Evolutionary conservation across 345 rosid species (phyloP), one percentile per base, ranked within the genome.

Genomic region (Brassica carinata): DNA sequence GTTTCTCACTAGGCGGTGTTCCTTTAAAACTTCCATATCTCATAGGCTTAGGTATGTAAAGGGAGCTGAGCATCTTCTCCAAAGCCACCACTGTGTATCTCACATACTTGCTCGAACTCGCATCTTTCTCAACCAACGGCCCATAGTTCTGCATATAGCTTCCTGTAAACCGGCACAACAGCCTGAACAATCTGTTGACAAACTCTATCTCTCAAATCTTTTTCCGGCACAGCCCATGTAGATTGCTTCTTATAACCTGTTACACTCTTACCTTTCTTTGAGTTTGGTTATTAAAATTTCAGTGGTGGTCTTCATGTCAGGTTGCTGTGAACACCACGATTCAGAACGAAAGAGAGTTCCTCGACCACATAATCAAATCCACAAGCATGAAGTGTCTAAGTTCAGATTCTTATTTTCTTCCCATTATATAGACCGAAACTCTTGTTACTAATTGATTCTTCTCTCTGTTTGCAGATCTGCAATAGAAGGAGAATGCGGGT

Each of bases 81-180:
- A 96, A 81, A 73, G 86, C 84, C 79, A 90, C 92, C 83, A 91
- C 95, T 0, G 99, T 85, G 83, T 96, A 96, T 75, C 88, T 90
- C 23, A 97, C 94, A 69, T 93, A 93, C 86, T 96, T 94, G 74
- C 92, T 85, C 8, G 97, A 88, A 79, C 96, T 91, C 61, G 89
- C 88, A 23, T 92, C 98, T 83, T 88, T 92, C 85, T 94, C 97
- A 69, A 96, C 98, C 84, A 96, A 73, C 3, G 99, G 97, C 64
- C 99, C 98, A 69, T 94, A 96, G 81, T 89, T 94, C 83, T 96
- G 98, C 99, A 96, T 96, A 77, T 89, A 96, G 87, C 99, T 96
- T 71, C 30, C 99, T 85, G 76, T 93, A 96, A 36, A 94, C 90
- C 5, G 99, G 99, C 53, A 94, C 88, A 51, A 94, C 85, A 3